Evolutionary conservation across 371 early-diverging fungal genomes (phyloP).

Genomic region (Mortierella polycephala): DNA sequence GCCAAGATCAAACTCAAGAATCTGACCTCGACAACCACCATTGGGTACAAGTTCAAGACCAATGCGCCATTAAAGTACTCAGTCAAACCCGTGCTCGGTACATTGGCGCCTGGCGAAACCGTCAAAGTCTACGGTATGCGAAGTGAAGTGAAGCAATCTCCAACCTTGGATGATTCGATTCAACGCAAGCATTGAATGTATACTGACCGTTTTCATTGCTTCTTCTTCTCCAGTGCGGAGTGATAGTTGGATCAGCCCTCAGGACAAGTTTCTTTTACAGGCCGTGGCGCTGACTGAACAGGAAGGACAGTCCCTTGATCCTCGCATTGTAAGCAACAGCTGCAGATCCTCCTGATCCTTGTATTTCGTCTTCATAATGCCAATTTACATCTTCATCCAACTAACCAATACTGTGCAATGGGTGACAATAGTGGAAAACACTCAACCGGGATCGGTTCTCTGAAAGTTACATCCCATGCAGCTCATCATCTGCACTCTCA

Average conservation of each 20-base stretch:
- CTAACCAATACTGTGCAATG: neutral
- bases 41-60: slow-evolving; percentile 73
- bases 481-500: slow-evolving; percentile 24
- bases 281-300: slow-evolving; percentile 16
- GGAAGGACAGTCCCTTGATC: slow-evolving; percentile 12
- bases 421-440: slow-evolving; percentile 56
- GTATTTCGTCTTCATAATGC: neutral
- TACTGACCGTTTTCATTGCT: too few species aligned
- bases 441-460: slow-evolving; percentile 58
- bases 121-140: slow-evolving; percentile 64
- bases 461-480: slow-evolving; percentile 60
- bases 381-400: neutral
- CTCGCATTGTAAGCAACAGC: slow-evolving; percentile 14
- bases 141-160: neutral
- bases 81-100: slow-evolving; percentile 67
- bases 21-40: slow-evolving; percentile 44
- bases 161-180: neutral
- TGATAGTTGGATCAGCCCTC: slow-evolving; percentile 46
- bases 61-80: slow-evolving; percentile 70
- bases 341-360: neutral
- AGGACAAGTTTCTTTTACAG: slow-evolving; percentile 47
- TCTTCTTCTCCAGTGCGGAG: slow-evolving; percentile 22
- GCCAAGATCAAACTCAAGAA: slow-evolving; percentile 56
- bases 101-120: slow-evolving; percentile 56
- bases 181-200: too few species aligned